phyloP scores from a whole-genome alignment of 768 basidiomycete genomes.

The Boletus insuetus region DNA sequence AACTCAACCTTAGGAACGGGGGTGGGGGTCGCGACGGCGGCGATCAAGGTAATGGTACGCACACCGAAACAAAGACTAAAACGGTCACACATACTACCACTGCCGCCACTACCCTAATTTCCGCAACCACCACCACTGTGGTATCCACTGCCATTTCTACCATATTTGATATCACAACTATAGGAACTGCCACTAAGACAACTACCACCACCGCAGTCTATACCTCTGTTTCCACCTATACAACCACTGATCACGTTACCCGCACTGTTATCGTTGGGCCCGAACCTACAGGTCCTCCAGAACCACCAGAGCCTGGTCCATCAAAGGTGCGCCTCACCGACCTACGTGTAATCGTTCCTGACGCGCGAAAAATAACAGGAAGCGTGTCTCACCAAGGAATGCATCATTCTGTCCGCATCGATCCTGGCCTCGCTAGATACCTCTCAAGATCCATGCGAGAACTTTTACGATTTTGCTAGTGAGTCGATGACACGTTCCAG shows the following conservation, averaged over 20 bases:
- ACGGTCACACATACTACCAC: constrained; percentile 34
- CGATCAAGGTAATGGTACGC: constrained; percentile 33
- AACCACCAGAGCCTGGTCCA: constrained; percentile 57
- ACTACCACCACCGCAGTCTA: constrained; percentile 37
- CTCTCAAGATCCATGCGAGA: constrained; percentile 88
- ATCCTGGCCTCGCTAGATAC: constrained; percentile 81
- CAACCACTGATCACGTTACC: constrained; percentile 35
- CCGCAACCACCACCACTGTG: constrained; percentile 35
- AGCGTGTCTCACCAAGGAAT: constrained; percentile 72
- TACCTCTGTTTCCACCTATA: constrained; percentile 39
- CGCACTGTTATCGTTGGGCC: constrained; percentile 42
- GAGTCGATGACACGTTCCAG: constrained; percentile 32
- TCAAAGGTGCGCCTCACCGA: constrained; percentile 41
- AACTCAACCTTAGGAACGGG: constrained; percentile 52
- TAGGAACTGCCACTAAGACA: constrained; percentile 41
- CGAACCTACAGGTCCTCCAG: constrained; percentile 41
- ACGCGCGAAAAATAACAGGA: constrained; percentile 38
- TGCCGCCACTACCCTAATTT: constrained; percentile 29
- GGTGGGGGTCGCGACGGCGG: constrained; percentile 25
- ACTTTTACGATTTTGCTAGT: constrained; percentile 94
- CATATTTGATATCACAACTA: constrained; percentile 33
- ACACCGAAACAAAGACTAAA: constrained; percentile 32
- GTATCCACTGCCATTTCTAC: constrained; percentile 32
- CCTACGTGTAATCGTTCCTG: neutral
- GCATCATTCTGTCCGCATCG: constrained; percentile 78